These are phyloP conservation scores for Lentinula edodes DNA, from an alignment of 768 basidiomycete genomes.

Conservation along the genomic window DNA sequence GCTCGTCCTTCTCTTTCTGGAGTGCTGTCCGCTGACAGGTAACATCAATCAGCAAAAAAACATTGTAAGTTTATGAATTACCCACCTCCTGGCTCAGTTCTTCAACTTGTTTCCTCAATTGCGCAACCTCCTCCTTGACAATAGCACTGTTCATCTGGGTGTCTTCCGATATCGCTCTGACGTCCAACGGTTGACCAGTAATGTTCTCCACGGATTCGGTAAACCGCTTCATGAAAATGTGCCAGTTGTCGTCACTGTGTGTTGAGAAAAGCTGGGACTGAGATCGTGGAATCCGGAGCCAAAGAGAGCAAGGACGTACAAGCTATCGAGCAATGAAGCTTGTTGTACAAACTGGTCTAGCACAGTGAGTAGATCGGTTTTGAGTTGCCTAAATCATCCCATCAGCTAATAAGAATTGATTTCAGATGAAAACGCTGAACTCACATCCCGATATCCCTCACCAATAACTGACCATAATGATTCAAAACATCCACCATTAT, in stretches of 20 bases:
- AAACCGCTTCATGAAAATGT: conserved; percentile 54
- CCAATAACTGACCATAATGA: conserved; percentile 50
- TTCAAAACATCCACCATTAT: conserved; percentile 56
- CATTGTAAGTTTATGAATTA: neutral
- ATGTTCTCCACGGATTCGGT: conserved; percentile 57
- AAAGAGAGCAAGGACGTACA: conserved; percentile 36
- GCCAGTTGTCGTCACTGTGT: conserved; percentile 64
- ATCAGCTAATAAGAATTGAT: neutral
- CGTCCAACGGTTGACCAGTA: conserved; percentile 58
- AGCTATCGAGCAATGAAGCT: conserved; percentile 50
- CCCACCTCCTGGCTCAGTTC: conserved; percentile 63
- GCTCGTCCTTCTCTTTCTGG: conserved; percentile 50
- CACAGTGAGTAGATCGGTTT: conserved; percentile 52
- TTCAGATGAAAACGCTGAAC: conserved; percentile 18
- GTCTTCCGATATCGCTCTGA: conserved; percentile 34
- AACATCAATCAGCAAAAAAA: conserved; percentile 1
- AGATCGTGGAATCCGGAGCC: conserved; percentile 9
- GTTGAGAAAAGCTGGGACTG: neutral
- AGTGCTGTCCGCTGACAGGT: conserved; percentile 42
- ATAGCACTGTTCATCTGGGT: conserved; percentile 35
- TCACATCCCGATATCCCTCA: conserved; percentile 56
- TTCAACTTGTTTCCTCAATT: conserved; percentile 53
- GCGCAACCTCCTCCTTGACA: conserved; percentile 57
- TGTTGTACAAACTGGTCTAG: conserved; percentile 65
- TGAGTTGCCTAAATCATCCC: conserved; percentile 44